phyloP scores from a whole-genome alignment of 306 rosid genomes.

The Begonia masoniana region DNA sequence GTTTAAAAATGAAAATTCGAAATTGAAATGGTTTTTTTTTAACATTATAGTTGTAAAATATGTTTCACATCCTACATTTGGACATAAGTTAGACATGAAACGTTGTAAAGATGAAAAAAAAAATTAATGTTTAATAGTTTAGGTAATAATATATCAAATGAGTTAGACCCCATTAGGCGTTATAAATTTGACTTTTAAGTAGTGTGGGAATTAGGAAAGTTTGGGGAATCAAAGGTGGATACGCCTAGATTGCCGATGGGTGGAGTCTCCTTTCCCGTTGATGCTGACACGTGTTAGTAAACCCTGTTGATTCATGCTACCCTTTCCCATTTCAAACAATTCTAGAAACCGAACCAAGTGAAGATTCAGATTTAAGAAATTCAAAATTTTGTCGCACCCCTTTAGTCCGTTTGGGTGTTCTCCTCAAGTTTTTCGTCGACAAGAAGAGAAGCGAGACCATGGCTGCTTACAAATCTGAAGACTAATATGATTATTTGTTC shows the following conservation, averaged over 20 bases:
- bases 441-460: conserved; percentile 10
- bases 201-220: conserved; percentile 10
- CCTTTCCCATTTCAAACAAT: background rate
- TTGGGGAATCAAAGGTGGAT: conserved; percentile 23
- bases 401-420: background rate
- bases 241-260: conserved; percentile 1
- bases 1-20: too few relatives aligned
- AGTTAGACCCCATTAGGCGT: too few relatives aligned
- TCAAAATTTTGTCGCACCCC: background rate
- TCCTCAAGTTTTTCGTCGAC: background rate
- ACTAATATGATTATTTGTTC: conserved; percentile 65
- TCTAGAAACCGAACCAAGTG: too few relatives aligned
- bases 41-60: too few relatives aligned
- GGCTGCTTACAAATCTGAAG: conserved; percentile 58
- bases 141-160: too few relatives aligned
- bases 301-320: background rate
- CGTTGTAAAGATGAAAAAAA: too few relatives aligned
- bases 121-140: too few relatives aligned
- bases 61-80: too few relatives aligned
- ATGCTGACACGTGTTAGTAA: conserved; percentile 8
- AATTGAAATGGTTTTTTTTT: too few relatives aligned
- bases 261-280: conserved; percentile 1
- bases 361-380: background rate
- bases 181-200: too few relatives aligned
- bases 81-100: too few relatives aligned